These are phyloP conservation scores for Fusarium sororula DNA, from an alignment of 2,329 filamentous ascomycete genomes.

Conservation along the genomic window DNA sequence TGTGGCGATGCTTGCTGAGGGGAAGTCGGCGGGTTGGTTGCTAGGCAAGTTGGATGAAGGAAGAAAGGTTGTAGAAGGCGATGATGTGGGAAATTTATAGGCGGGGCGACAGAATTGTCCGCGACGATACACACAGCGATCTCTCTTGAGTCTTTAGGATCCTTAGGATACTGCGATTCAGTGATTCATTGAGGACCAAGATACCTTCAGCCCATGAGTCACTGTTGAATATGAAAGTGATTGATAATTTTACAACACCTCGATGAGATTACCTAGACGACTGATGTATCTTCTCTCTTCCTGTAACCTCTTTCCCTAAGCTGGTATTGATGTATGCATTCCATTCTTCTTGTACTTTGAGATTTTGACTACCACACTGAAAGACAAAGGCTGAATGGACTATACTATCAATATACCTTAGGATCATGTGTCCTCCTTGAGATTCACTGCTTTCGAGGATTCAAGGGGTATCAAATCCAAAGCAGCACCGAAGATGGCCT, in stretches of 20 bases:
- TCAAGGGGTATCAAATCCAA: not conserved
- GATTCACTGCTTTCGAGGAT: too few species aligned
- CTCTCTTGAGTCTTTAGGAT: not conserved
- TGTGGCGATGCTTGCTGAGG: not conserved
- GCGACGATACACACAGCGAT: not conserved
- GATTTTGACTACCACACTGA: accelerated
- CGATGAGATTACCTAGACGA: too few species aligned
- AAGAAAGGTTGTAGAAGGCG: not conserved
- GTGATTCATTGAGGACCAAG: not conserved
- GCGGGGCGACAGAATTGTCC: not conserved
- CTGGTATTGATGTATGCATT: accelerated
- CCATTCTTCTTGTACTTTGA: not conserved
- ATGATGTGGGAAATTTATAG: not conserved
- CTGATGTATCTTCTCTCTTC: not conserved
- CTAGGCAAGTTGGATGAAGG: not conserved
- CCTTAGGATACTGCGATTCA: not conserved
- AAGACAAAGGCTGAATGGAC: not conserved
- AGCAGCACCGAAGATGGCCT: not conserved
- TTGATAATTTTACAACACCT: not conserved
- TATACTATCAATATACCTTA: not conserved
- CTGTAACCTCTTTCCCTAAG: not conserved
- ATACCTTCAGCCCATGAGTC: not conserved
- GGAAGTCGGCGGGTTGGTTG: accelerated
- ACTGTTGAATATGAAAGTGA: accelerated
- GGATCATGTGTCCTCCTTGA: not conserved